phyloP scores from a whole-genome alignment of 2,329 filamentous ascomycete genomes.

The Pseudophaeomoniella oleicola region DNA sequence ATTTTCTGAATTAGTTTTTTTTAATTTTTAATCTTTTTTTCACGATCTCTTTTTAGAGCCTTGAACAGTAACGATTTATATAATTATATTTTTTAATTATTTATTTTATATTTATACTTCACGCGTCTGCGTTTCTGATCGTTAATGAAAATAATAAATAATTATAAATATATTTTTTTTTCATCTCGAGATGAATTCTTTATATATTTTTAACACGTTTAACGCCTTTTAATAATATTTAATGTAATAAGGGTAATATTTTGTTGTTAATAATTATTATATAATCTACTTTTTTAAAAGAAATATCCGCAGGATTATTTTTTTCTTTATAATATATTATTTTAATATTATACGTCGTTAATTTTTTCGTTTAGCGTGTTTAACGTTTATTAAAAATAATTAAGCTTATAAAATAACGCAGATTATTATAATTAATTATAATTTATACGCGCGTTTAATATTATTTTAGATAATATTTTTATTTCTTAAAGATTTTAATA shows the following conservation, averaged over 20 bases:
- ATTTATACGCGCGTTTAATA: too few species aligned
- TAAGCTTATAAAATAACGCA: slow-evolving; percentile 4
- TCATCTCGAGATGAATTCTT: slow-evolving; percentile 1
- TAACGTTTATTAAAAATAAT: slow-evolving; percentile 8
- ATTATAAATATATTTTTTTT: not conserved
- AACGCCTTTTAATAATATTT: slow-evolving; percentile 2
- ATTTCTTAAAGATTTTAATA: slow-evolving; percentile 5
- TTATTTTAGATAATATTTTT: slow-evolving; percentile 6
- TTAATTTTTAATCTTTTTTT: not conserved
- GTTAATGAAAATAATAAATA: not conserved
- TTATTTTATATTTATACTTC: slow-evolving; percentile 1
- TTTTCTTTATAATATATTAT: slow-evolving; percentile 2
- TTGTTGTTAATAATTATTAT: too few species aligned
- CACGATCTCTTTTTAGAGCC: too few species aligned
- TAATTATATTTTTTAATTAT: not conserved
- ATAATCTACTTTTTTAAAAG: not conserved
- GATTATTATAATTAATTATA: slow-evolving; percentile 1
- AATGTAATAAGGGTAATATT: not conserved
- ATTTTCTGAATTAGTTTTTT: slow-evolving; percentile 2
- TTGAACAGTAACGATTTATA: too few species aligned
- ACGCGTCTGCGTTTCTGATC: slow-evolving; percentile 1
- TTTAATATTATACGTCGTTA: slow-evolving; percentile 9
- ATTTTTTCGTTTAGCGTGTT: slow-evolving; percentile 13
- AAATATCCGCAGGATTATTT: not conserved
- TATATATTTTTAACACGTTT: not conserved